phyloP scores from a whole-genome alignment of 495 filamentous ascomycete genomes.

The Neurospora sp. region DNA sequence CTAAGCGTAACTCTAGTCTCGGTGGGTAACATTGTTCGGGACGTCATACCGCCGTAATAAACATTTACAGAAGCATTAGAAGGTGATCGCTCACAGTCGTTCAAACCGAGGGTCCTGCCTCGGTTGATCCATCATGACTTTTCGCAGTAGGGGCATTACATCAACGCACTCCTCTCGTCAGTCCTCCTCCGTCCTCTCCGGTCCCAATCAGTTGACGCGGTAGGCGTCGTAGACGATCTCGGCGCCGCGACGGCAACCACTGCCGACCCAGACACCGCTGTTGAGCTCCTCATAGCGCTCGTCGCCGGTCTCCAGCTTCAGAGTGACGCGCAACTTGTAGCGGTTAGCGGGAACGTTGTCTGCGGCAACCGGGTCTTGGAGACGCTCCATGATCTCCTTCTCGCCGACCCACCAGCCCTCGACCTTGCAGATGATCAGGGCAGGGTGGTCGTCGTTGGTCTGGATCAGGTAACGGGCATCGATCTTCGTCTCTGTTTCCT shows the following conservation, averaged over 20 bases:
- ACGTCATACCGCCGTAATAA: background rate
- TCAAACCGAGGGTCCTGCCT: background rate
- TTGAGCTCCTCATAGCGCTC: slow-evolving; percentile 16
- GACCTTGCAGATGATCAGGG: slow-evolving; percentile 19
- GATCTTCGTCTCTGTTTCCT: slow-evolving; percentile 17
- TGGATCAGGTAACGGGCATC: slow-evolving; percentile 20
- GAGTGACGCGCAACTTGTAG: slow-evolving; percentile 19
- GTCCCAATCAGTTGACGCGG: slow-evolving; percentile 12
- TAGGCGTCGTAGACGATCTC: slow-evolving; percentile 27
- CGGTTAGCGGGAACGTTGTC: slow-evolving; percentile 19
- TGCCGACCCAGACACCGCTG: slow-evolving; percentile 17
- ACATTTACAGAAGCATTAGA: slow-evolving; percentile 1
- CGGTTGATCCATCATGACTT: background rate
- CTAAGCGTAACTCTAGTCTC: background rate
- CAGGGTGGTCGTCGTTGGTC: slow-evolving; percentile 21
- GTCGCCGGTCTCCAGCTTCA: slow-evolving; percentile 24
- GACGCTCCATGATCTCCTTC: slow-evolving; percentile 20
- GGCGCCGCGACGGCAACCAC: slow-evolving; percentile 20
- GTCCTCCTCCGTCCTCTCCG: background rate
- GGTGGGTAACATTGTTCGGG: background rate
- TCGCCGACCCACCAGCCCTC: slow-evolving; percentile 23
- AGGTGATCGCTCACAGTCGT: background rate
- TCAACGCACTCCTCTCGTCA: background rate
- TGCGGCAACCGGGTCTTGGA: slow-evolving; percentile 20
- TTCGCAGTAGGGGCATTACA: background rate